These are phyloP conservation scores for Lactarius quietus DNA, from an alignment of 768 basidiomycete genomes.

Conservation along the genomic window DNA sequence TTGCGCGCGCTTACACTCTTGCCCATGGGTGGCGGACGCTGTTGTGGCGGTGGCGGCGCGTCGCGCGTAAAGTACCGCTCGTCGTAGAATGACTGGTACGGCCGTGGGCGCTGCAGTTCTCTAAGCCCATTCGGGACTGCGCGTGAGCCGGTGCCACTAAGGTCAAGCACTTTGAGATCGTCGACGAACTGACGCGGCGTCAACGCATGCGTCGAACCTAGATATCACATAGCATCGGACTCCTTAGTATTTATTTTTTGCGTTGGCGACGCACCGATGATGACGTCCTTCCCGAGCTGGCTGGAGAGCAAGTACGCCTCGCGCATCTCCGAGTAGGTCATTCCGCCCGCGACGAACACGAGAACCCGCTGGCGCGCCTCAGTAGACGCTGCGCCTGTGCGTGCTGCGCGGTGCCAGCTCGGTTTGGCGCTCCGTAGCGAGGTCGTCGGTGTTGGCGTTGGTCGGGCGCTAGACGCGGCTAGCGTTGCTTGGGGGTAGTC, in stretches of 20 bases:
- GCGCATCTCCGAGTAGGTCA: constrained; percentile 94
- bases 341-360: constrained; percentile 90
- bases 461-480: constrained; percentile 48
- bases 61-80: constrained; percentile 71
- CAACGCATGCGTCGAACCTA: constrained; percentile 86
- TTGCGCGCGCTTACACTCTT: constrained; percentile 29
- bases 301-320: constrained; percentile 79
- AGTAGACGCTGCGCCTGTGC: constrained; percentile 40
- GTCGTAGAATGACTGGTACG: constrained; percentile 77
- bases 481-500: constrained; percentile 62
- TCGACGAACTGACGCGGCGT: constrained; percentile 84
- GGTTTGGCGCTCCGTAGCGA: constrained; percentile 89
- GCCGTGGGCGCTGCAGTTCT: constrained; percentile 44
- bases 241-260: not conserved
- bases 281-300: constrained; percentile 79
- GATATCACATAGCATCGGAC: not conserved
- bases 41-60: constrained; percentile 46
- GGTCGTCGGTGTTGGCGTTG: constrained; percentile 39
- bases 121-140: constrained; percentile 66
- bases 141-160: constrained; percentile 80
- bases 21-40: constrained; percentile 33
- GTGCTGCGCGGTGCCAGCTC: constrained; percentile 80
- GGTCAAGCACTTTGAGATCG: constrained; percentile 82
- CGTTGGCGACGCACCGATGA: constrained; percentile 60
- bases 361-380: constrained; percentile 71